Base-by-base conservation (phyloP, 345 rosid genomes). In the Anastatica hierochuntica region DNA sequence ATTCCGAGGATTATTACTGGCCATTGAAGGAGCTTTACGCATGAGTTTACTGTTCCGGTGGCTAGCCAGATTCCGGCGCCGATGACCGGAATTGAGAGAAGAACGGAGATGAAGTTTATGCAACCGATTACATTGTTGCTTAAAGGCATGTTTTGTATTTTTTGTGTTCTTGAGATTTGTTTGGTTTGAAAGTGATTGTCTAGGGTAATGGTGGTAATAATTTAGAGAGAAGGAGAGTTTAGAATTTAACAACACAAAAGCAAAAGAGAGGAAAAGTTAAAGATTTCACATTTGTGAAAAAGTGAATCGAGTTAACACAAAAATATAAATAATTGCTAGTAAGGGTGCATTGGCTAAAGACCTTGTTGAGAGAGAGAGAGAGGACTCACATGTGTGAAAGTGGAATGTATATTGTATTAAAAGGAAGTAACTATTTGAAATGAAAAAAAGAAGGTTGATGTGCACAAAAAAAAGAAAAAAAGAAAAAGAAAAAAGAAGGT, bases 11-110 rank as follows among this genome's bases (percentile, higher is more conserved):
- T 76, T 30, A 92, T 88, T 18, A 88, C 77, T 6, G 99, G 99
- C 97, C 95, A 88, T 47, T 85, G 97, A 7, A 92, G 78, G 11
- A 88, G 70, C 72, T 80, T 85, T 9, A 88, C 84, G 27, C 99
- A 92, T 0, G 94, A 74, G 67, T 92, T 83, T 72, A 85, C 97
- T 0, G 86, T 76, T 39, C 81, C 77, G 3, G 23, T 80, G 14
- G 94, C 61, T 0, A 92, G 77, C 99, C 97, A 92, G 66, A 92
- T 85, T 50, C 97, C 95, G 8, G 81, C 81, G 1, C 95, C 97
- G 26, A 92, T 81, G 51, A 92, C 48, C 1, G 95, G 99, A 9
- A 88, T 70, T 0, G 99, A 85, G 16, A 92, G 89, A 23, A 92
- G 86, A 72, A 88, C 72, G 19, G 95, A 79, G 10, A 82, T 76